Conservation (phyloP, 495 filamentous ascomycete species). For the Letharia columbiana region DNA sequence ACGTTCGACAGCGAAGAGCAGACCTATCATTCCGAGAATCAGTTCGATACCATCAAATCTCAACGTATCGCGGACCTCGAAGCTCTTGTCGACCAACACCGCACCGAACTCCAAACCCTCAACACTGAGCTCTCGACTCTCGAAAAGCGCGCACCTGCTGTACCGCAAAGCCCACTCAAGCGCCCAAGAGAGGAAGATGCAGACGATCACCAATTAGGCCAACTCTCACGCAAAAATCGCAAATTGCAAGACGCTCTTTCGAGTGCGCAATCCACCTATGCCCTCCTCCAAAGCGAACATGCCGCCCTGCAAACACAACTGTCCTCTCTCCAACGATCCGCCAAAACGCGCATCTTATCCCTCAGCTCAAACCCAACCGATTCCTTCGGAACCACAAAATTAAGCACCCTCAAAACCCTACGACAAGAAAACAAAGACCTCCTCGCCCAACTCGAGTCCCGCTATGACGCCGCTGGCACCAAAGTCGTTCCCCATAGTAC, state of each 20-base stretch:
- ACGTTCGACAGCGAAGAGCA: constrained; percentile 83
- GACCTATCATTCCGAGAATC: constrained; percentile 66
- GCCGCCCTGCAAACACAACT: constrained; percentile 63
- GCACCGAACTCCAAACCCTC: constrained; percentile 67
- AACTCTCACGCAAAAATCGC: constrained; percentile 74
- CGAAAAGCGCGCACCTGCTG: constrained; percentile 37
- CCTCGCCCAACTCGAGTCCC: constrained; percentile 58
- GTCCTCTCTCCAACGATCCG: constrained; percentile 57
- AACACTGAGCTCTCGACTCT: constrained; percentile 60
- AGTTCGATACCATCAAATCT: constrained; percentile 64
- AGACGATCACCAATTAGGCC: constrained; percentile 69
- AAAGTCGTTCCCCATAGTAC: constrained; percentile 62
- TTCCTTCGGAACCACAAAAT: constrained; percentile 71
- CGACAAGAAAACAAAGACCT: constrained; percentile 79
- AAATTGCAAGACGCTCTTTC: constrained; percentile 70
- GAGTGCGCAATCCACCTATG: constrained; percentile 54
- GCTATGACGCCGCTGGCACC: constrained; percentile 32
- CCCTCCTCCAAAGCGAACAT: constrained; percentile 65
- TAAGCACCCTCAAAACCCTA: constrained; percentile 64
- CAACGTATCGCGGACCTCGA: constrained; percentile 76
- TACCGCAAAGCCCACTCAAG: constrained; percentile 46
- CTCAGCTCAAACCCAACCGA: constrained; percentile 85
- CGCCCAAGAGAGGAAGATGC: constrained; percentile 53
- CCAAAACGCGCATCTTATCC: constrained; percentile 76
- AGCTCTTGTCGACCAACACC: constrained; percentile 76